Conservation (phyloP, 2,329 filamentous ascomycete species). For the Cladosporium sp. region DNA sequence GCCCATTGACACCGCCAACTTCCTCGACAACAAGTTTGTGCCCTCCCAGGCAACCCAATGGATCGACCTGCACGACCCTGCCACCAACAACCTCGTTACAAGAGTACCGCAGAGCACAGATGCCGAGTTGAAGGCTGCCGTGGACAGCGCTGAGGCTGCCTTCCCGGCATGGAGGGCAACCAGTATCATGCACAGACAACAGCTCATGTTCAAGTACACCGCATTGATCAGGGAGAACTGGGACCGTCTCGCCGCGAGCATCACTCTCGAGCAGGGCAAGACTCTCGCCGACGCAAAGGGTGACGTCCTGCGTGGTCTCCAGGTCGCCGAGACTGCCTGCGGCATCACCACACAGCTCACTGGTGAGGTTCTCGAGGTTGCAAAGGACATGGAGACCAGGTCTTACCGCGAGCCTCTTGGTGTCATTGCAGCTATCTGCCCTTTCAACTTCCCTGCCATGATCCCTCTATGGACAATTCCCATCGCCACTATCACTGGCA, state of each 20-base stretch:
- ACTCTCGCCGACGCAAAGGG: constrained; percentile 81
- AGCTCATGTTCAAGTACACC: constrained; percentile 87
- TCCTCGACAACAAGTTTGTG: constrained; percentile 78
- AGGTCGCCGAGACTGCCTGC: constrained; percentile 82
- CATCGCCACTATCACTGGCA: constrained; percentile 79
- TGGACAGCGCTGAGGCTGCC: constrained; percentile 74
- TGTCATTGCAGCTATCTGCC: constrained; percentile 81
- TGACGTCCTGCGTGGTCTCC: constrained; percentile 77
- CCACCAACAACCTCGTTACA: constrained; percentile 82
- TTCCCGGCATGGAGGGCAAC: constrained; percentile 74
- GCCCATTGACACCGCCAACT: constrained; percentile 74
- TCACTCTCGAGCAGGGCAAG: constrained; percentile 87
- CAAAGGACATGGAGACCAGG: constrained; percentile 87
- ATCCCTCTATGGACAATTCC: constrained; percentile 91
- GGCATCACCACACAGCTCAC: constrained; percentile 79
- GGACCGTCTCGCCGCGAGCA: constrained; percentile 81
- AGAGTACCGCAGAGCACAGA: constrained; percentile 80
- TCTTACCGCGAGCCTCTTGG: constrained; percentile 80
- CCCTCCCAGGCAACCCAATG: constrained; percentile 68
- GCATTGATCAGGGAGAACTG: constrained; percentile 79
- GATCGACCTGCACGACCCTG: constrained; percentile 80
- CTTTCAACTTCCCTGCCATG: constrained; percentile 91
- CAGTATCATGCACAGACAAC: constrained; percentile 72
- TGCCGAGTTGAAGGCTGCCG: constrained; percentile 72
- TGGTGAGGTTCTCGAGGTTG: constrained; percentile 80